Base-by-base conservation (phyloP, 2,329 filamentous ascomycete genomes). In the Pleoardoris graminearum region DNA sequence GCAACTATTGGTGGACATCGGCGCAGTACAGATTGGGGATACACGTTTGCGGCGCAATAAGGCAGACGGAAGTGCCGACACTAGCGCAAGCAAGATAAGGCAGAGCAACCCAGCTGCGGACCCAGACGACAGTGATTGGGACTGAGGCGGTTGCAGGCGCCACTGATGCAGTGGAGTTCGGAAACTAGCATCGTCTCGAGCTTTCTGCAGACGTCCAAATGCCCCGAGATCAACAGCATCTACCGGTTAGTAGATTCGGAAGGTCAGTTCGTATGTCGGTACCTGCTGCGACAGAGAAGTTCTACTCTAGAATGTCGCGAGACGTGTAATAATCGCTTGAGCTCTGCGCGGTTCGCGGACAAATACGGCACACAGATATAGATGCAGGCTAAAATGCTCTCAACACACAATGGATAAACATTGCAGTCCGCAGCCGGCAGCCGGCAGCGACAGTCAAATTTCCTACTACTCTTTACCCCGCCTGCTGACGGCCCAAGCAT, bases 21-120 rank as follows among this genome's bases (percentile, higher is more conserved):
- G 91, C 3, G 93, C 91, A 1, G 79, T 97, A 14, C 83, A 86
- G 48, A 81, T 87, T 44, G 87, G 85, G 51, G 94, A 99, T 70
- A 82, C 90, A 74, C 85, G 94, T 49, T 79, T 97, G 30, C 78
- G 82, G 59, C 80, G 80, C 12, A 82, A 83, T 1, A 63, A 61
- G 44, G 81, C 85, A 55, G 44, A 38, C 12, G 85, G 87, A 36
- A 82, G 42, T 63, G 75, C 60, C 72, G 76, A 57, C 80, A 80
- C 66, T 78, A 77, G 46, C 79, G 81, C 63, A 78, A 79, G 63
- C 79, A 77, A 58, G 80, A 80, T 62, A 80, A 79, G 62, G 38
- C 67, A 67, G 51, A 62, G 69, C 8, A 65, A 58, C 68, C 78
- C 43, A 2, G 61, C 57, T 48, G 65, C 57, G 6, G 70, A 73